Evolutionary conservation across 169 alveolate genomes (phyloP).

Genomic region (Eimeria falciformis): DNA sequence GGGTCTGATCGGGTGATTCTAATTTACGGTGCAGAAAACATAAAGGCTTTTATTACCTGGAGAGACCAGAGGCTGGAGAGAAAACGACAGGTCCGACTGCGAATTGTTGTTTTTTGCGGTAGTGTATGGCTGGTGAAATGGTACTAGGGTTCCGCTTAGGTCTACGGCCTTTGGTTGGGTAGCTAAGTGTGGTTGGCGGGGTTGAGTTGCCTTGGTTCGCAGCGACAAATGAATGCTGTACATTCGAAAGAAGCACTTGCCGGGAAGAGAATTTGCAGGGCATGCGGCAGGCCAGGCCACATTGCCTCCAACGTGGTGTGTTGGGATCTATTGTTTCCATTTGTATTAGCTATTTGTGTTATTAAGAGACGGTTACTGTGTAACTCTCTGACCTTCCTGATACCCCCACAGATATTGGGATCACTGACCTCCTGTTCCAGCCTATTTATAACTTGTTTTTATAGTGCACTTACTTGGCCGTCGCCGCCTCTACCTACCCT

Average conservation of each 20-base stretch:
- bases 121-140: background rate
- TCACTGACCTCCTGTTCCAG: no score
- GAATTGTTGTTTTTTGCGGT: background rate
- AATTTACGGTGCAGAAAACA: conserved; percentile 89
- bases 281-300: conserved; percentile 91
- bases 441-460: no score
- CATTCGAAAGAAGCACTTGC: conserved; percentile 77
- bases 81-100: conserved; percentile 54
- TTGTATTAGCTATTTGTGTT: background rate
- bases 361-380: no score
- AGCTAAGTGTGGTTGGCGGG: background rate
- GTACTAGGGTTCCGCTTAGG: background rate
- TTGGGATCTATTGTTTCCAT: background rate
- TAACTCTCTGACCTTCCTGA: no score
- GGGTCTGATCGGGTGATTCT: conserved; percentile 87
- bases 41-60: conserved; percentile 85
- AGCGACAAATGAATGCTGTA: conserved; percentile 62
- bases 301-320: conserved; percentile 91
- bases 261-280: conserved; percentile 87
- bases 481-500: no score
- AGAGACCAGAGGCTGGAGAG: conserved; percentile 83
- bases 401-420: no score
- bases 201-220: background rate
- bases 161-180: background rate
- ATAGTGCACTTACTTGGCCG: no score